Evolutionary conservation across 768 basidiomycete species (phyloP).

Genomic region (Lentinula sp.): DNA sequence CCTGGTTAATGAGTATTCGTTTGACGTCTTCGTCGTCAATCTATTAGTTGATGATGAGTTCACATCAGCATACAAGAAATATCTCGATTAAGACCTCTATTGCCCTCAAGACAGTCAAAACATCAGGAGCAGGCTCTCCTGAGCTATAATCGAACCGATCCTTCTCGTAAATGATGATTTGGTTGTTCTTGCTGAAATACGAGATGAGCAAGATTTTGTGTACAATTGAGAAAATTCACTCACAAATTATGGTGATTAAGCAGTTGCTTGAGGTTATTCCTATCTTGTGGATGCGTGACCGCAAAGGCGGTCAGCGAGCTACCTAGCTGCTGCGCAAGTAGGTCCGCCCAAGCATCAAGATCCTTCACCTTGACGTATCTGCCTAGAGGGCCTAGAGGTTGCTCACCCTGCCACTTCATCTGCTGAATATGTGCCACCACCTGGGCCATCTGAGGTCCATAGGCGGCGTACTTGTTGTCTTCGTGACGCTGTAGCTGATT

Average conservation of each 20-base stretch:
- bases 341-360: constrained; percentile 48
- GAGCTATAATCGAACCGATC: constrained; percentile 77
- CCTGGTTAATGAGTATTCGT: constrained; percentile 75
- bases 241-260: constrained; percentile 59
- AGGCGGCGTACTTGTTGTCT: constrained; percentile 53
- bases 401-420: constrained; percentile 56
- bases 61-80: background rate
- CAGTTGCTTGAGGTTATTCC: constrained; percentile 47
- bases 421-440: constrained; percentile 48
- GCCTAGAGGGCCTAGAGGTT: constrained; percentile 78
- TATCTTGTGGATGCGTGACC: constrained; percentile 66
- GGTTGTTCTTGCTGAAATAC: constrained; percentile 29
- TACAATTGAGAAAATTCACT: constrained; percentile 18
- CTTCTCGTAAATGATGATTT: constrained; percentile 58
- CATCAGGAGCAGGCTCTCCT: constrained; percentile 61
- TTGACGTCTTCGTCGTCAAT: constrained; percentile 67
- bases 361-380: constrained; percentile 71
- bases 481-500: constrained; percentile 41
- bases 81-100: constrained; percentile 54
- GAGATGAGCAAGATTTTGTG: background rate
- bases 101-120: constrained; percentile 75
- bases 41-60: constrained; percentile 30
- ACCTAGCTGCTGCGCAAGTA: constrained; percentile 63
- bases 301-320: constrained; percentile 61
- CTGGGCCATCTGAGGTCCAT: constrained; percentile 53